These are phyloP conservation scores for Gaertneriomyces sp. DNA, from an alignment of 192 early-diverging fungal genomes.

Conservation along the genomic window DNA sequence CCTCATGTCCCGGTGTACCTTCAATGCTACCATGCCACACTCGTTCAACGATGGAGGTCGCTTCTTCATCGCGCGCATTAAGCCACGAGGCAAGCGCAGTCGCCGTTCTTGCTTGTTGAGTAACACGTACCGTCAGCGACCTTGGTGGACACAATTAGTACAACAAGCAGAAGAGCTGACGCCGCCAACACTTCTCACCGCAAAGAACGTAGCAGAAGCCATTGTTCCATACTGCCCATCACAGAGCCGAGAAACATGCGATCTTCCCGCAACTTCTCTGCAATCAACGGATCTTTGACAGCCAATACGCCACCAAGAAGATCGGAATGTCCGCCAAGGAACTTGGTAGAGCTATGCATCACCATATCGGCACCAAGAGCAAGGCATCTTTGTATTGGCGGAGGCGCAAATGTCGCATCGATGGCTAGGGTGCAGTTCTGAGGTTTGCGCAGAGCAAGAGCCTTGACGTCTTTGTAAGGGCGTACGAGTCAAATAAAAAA, in stretches of 20 bases:
- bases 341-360: constrained; percentile 72
- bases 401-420: constrained; percentile 70
- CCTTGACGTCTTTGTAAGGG: constrained; percentile 39
- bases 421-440: constrained; percentile 54
- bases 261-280: constrained; percentile 42
- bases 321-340: constrained; percentile 68
- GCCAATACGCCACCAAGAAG: constrained; percentile 64
- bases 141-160: constrained; percentile 13
- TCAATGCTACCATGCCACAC: constrained; percentile 43
- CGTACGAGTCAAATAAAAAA: not conserved
- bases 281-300: constrained; percentile 35
- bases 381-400: constrained; percentile 62
- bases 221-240: constrained; percentile 62
- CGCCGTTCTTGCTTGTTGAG: constrained; percentile 57
- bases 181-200: constrained; percentile 1
- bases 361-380: constrained; percentile 54
- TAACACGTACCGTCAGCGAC: constrained; percentile 61
- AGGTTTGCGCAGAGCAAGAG: constrained; percentile 22
- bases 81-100: constrained; percentile 53
- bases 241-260: constrained; percentile 52
- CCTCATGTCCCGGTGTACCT: constrained; percentile 37
- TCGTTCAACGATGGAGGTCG: constrained; percentile 22
- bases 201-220: constrained; percentile 59
- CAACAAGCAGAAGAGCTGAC: not conserved
- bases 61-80: constrained; percentile 26